Evolutionary conservation across 106 monocot species (phyloP).

Genomic region (Xerophyta viscosa): DNA sequence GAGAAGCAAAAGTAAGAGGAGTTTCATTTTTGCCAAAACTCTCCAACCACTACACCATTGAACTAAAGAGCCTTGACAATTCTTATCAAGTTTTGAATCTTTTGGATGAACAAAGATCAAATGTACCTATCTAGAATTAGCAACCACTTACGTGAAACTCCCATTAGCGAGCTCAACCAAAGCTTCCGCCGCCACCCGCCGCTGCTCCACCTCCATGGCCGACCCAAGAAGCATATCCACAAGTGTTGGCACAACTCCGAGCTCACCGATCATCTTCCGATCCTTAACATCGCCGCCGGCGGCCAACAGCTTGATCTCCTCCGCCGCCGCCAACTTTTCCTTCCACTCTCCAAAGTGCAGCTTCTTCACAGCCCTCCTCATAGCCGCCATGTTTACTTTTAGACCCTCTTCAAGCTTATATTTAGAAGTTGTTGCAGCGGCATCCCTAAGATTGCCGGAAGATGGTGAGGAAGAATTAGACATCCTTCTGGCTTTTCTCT

Average conservation of each 20-base stretch:
- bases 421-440: not conserved
- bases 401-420: too few species aligned
- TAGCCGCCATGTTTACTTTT: not conserved
- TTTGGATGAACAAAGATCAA: too few species aligned
- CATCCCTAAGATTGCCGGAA: too few species aligned
- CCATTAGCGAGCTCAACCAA: constrained; percentile 57
- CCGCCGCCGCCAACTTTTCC: constrained; percentile 40
- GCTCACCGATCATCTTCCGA: constrained; percentile 38
- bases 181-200: constrained; percentile 25
- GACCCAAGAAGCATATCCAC: constrained; percentile 36
- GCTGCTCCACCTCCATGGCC: constrained; percentile 4
- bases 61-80: too few species aligned
- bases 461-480: constrained; percentile 10
- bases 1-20: too few species aligned
- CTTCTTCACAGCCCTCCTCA: constrained; percentile 59
- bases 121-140: too few species aligned
- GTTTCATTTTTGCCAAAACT: too few species aligned
- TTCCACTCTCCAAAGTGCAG: constrained; percentile 47
- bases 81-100: too few species aligned
- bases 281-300: constrained; percentile 6
- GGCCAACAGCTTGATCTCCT: constrained; percentile 50
- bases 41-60: too few species aligned
- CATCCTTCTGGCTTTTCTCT: constrained; percentile 3
- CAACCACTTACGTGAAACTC: constrained; percentile 41
- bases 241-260: constrained; percentile 50